Conservation (phyloP, 768 basidiomycete genomes). For the Amanita pallidorosea region DNA sequence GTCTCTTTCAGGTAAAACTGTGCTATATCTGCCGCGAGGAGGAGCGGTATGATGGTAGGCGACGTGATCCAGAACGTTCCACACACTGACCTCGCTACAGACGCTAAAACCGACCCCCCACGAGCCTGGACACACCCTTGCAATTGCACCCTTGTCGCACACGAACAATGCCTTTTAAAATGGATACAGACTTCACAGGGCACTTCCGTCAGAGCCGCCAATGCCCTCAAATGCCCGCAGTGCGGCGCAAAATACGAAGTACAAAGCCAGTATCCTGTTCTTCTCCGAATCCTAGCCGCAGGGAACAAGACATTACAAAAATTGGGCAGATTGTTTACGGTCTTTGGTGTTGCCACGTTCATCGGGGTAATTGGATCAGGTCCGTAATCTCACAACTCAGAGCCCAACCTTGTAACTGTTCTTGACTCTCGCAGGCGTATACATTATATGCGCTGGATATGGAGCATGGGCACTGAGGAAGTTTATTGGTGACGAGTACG, state of each 20-base stretch:
- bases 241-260: slow-evolving; percentile 59
- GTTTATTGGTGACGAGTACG: slow-evolving; percentile 61
- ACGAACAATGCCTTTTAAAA: slow-evolving; percentile 67
- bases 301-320: slow-evolving; percentile 40
- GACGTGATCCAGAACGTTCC: neutral
- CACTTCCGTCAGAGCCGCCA: slow-evolving; percentile 38
- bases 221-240: slow-evolving; percentile 75
- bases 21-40: slow-evolving; percentile 80
- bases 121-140: slow-evolving; percentile 72
- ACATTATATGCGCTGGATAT: slow-evolving; percentile 48
- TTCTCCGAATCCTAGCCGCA: slow-evolving; percentile 38
- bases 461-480: slow-evolving; percentile 62
- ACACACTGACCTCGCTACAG: slow-evolving; percentile 13
- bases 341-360: slow-evolving; percentile 37
- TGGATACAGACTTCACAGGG: slow-evolving; percentile 71
- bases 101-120: slow-evolving; percentile 31
- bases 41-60: slow-evolving; percentile 36
- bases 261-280: slow-evolving; percentile 48
- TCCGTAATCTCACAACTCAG: slow-evolving; percentile 19
- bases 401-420: neutral
- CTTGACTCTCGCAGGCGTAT: slow-evolving; percentile 20
- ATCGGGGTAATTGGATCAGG: slow-evolving; percentile 51
- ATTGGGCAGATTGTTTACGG: slow-evolving; percentile 41
- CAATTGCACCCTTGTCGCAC: slow-evolving; percentile 69
- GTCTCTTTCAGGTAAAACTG: slow-evolving; percentile 42